A percentile compares a stretch with the other conserved stretches of the same genome.
Conservation (phyloP, 305 asterid species). For the Fraxinus greggii region DNA sequence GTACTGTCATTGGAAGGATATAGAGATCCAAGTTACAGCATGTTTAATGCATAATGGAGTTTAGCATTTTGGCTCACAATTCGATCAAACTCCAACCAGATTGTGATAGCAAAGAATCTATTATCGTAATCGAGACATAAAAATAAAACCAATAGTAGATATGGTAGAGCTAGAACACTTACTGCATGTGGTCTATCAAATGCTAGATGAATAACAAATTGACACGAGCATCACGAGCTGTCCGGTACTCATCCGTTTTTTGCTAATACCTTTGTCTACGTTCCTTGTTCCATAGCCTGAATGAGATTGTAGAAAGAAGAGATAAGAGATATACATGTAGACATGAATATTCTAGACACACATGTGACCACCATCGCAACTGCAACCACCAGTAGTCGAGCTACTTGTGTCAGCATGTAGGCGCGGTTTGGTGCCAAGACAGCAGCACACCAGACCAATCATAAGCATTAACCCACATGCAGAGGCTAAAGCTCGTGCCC, state of each 20-base stretch:
- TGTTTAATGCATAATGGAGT: background rate
- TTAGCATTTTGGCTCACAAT: background rate
- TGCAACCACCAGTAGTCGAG: constrained; percentile 26
- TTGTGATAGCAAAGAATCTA: background rate
- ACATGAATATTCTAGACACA: background rate
- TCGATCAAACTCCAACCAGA: background rate
- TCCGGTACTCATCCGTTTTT: background rate
- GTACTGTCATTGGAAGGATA: background rate
- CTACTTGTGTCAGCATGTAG: constrained; percentile 29
- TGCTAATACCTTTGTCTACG: background rate
- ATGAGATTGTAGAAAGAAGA: background rate
- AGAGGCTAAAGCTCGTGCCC: constrained; percentile 41
- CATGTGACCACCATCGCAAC: constrained; percentile 34
- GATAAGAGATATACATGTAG: constrained; percentile 9
- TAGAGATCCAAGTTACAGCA: background rate
- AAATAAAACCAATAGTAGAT: background rate
- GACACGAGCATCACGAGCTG: background rate
- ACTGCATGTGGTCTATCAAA: background rate
- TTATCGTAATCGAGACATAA: background rate
- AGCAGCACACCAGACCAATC: constrained; percentile 48
- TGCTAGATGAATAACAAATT: background rate
- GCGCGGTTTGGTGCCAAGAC: constrained; percentile 42
- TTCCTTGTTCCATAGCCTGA: background rate
- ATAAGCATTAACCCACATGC: constrained; percentile 44
- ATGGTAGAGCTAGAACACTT: background rate